phyloP scores from a whole-genome alignment of 768 basidiomycete species.

The Psilocybe subaeruginosa region DNA sequence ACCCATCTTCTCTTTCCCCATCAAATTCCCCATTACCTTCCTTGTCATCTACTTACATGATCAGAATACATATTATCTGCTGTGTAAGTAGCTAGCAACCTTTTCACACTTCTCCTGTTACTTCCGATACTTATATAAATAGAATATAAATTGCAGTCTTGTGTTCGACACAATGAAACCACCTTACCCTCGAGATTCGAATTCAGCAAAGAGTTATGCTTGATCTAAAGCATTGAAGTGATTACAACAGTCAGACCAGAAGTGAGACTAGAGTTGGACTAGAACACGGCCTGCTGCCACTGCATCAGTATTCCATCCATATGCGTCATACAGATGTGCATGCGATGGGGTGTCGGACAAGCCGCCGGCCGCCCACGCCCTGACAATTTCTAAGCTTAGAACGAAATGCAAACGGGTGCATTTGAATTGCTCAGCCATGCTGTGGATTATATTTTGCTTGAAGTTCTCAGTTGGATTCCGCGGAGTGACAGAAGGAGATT shows the following conservation, averaged over 20 bases:
- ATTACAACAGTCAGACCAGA: no score
- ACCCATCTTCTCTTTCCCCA: neutral
- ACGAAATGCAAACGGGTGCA: neutral
- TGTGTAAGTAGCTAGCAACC: neutral
- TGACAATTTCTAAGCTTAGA: neutral
- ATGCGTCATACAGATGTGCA: no score
- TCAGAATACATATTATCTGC: conserved; percentile 5
- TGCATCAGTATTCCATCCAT: no score
- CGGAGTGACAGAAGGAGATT: neutral
- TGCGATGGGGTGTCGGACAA: no score
- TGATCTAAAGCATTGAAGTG: no score
- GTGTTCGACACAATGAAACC: no score
- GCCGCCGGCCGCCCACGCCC: no score
- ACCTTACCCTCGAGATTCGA: no score
- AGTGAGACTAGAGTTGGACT: no score
- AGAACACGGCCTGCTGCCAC: no score
- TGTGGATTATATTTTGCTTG: neutral
- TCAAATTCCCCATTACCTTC: neutral
- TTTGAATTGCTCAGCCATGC: neutral
- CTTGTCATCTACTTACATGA: neutral
- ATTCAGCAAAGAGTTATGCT: no score
- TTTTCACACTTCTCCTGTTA: neutral
- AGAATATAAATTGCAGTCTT: neutral
- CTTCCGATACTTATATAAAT: neutral
- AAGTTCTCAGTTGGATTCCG: neutral